Base-by-base conservation (phyloP, 176 grass and related monocot genomes). In the Dendrocalamus sinicus region DNA sequence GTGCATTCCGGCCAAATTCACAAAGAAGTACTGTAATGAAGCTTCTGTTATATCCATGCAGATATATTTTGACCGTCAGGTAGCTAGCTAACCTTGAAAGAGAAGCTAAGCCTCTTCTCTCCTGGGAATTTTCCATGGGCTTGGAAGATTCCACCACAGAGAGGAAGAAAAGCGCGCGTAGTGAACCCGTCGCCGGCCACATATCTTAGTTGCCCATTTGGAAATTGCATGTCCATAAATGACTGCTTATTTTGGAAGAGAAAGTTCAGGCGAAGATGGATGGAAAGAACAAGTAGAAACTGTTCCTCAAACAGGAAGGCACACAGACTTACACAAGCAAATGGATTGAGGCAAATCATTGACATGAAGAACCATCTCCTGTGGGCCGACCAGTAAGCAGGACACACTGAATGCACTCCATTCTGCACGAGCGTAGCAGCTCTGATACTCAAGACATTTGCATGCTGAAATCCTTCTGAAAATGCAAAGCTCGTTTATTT, bases 321-420 rank as follows among this genome's bases (percentile, higher is more conserved):
- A 26, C 9, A 8, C 1, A 32, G 15, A 76, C 92, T 87, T 89
- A 94, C 92, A 47, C 89, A 94, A 13, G 89, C 84, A 23, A 89
- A 73, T 1, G 92, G 92, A 39, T 94, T 91, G 16, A 94, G 84
- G 54, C 92, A 94, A 55, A 94, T 28, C 92, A 91, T 94, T 5
- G 92, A 94, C 92, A 94, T 94, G 84, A 91, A 84, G 76, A 91
- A 84, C 84, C 92, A 94, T 82, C 67, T 89, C 82, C 87, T 83
- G 53, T 89, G 89, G 71, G 77, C 77, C 32, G 92, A 91, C 89
- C 92, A 94, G 40, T 89, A 83, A 77, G 92, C 92, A 1, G 92
- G 92, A 65, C 92, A 94, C 6, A 94, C 80, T 6, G 92, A 94
- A 76, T 94, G 92, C 75, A 91, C 84, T 43, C 89, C 92, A 66